Conservation (phyloP, 2,329 filamentous ascomycete species). For the Stagonosporopsis chrysanthemi region DNA sequence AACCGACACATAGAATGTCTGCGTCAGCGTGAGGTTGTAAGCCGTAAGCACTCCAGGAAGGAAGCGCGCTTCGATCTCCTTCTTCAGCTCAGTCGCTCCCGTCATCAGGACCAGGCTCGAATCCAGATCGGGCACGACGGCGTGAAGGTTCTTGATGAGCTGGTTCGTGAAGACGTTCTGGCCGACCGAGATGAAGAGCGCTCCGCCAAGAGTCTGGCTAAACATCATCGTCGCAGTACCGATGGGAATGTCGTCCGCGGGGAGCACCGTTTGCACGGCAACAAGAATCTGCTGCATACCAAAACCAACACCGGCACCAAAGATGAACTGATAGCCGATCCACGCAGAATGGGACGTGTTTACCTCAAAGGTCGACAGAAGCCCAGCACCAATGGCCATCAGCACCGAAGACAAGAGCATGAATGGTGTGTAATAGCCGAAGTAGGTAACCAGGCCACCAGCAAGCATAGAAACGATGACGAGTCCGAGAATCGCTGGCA, state of each 20-base stretch:
- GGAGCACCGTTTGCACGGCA: constrained; percentile 56
- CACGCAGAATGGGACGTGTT: constrained; percentile 20
- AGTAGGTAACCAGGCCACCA: constrained; percentile 49
- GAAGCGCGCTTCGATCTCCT: constrained; percentile 59
- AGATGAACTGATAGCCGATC: constrained; percentile 52
- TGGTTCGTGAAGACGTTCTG: constrained; percentile 61
- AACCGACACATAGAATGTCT: constrained; percentile 67
- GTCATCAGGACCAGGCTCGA: constrained; percentile 53
- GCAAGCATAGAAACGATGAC: constrained; percentile 54
- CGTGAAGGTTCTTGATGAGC: constrained; percentile 53
- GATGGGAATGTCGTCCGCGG: constrained; percentile 54
- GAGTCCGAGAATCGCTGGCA: constrained; percentile 56
- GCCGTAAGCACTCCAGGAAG: constrained; percentile 64
- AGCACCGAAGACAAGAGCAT: constrained; percentile 53
- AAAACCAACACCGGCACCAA: constrained; percentile 55
- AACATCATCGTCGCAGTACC: constrained; percentile 60
- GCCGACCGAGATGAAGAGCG: constrained; percentile 58
- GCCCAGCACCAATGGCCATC: constrained; percentile 56
- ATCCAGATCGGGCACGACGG: constrained; percentile 51
- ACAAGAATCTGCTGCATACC: constrained; percentile 59
- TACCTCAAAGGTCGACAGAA: constrained; percentile 53
- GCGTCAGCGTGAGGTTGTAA: constrained; percentile 68
- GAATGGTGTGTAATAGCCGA: constrained; percentile 61
- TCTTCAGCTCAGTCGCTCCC: constrained; percentile 67
- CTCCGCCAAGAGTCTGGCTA: constrained; percentile 56